Percentiles rank a stretch among this genome's conserved stretches.
Conservation (phyloP, 2,329 filamentous ascomycete species). For the Aspergillus ochraceus region DNA sequence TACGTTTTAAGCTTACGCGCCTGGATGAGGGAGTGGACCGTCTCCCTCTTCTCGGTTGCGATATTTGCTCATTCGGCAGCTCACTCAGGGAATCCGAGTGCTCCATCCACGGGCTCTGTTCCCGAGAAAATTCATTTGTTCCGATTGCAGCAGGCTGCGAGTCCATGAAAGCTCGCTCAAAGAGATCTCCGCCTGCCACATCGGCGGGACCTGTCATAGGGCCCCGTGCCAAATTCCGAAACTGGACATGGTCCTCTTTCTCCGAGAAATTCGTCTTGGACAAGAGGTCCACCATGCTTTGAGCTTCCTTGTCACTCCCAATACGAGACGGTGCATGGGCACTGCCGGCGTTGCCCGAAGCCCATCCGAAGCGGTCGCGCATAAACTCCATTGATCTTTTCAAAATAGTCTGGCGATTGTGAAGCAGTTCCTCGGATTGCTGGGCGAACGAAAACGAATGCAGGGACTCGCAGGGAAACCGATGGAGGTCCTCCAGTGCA, state of each 20-base stretch:
- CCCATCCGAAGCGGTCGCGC: slow-evolving; percentile 85
- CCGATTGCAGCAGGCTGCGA: slow-evolving; percentile 20
- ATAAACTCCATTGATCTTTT: slow-evolving; percentile 96
- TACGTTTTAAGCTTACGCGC: slow-evolving; percentile 74
- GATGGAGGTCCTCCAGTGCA: slow-evolving; percentile 77
- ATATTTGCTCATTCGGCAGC: slow-evolving; percentile 31
- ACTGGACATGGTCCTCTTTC: slow-evolving; percentile 52
- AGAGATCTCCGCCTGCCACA: slow-evolving; percentile 73
- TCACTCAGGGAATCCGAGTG: slow-evolving; percentile 29
- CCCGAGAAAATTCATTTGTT: slow-evolving; percentile 20
- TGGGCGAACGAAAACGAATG: slow-evolving; percentile 98
- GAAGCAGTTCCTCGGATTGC: slow-evolving; percentile 87
- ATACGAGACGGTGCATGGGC: slow-evolving; percentile 80
- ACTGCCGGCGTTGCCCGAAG: slow-evolving; percentile 71
- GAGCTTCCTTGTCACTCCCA: slow-evolving; percentile 79
- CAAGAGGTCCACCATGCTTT: slow-evolving; percentile 87
- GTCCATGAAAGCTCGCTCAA: slow-evolving; percentile 75
- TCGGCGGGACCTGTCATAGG: slow-evolving; percentile 80
- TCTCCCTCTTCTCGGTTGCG: slow-evolving; percentile 32
- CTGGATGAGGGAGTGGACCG: slow-evolving; percentile 54
- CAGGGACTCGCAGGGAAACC: slow-evolving; percentile 92
- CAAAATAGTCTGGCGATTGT: slow-evolving; percentile 87
- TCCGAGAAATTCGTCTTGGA: slow-evolving; percentile 78
- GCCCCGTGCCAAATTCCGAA: slow-evolving; percentile 51
- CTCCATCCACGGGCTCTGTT: slow-evolving; percentile 22